Conservation (phyloP, 1,284 basidiomycete genomes). For the Singerocomus inundabilis region DNA sequence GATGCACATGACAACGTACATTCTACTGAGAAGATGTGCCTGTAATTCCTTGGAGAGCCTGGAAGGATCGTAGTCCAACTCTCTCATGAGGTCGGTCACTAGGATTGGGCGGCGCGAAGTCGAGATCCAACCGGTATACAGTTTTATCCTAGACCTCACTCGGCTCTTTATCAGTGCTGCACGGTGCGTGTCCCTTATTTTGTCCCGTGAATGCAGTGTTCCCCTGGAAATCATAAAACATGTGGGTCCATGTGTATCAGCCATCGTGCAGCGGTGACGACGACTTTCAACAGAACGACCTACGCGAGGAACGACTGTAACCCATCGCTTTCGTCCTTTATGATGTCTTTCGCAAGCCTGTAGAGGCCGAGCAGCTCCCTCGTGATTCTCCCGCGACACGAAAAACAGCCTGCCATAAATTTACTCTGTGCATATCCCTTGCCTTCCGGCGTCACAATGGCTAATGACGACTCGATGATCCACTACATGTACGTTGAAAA, state of each 20-base stretch:
- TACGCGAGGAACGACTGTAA: constrained; percentile 1
- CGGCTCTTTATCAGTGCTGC: not conserved
- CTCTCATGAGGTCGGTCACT: not conserved
- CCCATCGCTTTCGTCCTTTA: not conserved
- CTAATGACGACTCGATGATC: not conserved
- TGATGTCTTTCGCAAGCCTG: not conserved
- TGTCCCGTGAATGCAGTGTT: constrained; percentile 4
- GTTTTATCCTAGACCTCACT: not conserved
- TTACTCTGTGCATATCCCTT: not conserved
- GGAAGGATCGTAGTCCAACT: not conserved
- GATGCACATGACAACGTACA: too few relatives aligned
- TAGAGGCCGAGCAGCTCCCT: not conserved
- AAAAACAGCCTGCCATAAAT: not conserved
- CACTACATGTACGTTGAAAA: not conserved
- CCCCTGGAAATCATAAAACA: not conserved
- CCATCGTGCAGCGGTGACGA: not conserved
- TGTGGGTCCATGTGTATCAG: not conserved
- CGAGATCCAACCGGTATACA: not conserved
- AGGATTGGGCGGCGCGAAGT: not conserved
- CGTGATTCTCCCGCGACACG: not conserved
- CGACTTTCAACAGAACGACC: not conserved
- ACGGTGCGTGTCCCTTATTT: not conserved
- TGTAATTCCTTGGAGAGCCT: not conserved
- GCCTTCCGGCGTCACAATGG: not conserved
- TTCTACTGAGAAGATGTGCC: too few relatives aligned